These are phyloP conservation scores for Chiua virens DNA, from an alignment of 768 basidiomycete species.

Conservation along the genomic window DNA sequence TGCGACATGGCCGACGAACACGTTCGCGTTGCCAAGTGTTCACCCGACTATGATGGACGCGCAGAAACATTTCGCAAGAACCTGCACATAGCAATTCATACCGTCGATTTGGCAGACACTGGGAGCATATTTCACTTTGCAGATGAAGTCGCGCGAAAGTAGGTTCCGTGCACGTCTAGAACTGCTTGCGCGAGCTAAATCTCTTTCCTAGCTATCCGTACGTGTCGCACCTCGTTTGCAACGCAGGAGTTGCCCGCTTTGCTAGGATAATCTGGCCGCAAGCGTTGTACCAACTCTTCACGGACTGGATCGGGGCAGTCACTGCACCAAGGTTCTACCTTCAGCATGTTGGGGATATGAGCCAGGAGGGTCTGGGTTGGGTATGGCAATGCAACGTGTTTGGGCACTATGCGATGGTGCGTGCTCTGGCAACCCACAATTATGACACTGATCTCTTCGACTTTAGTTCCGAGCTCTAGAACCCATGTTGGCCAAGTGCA, in stretches of 20 bases:
- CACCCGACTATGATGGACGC: conserved; percentile 47
- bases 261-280: conserved; percentile 49
- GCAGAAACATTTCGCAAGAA: conserved; percentile 58
- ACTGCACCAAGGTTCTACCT: conserved; percentile 56
- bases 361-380: conserved; percentile 71
- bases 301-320: conserved; percentile 44
- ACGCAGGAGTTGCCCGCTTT: conserved; percentile 73
- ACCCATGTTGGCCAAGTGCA: conserved; percentile 47
- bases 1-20: conserved; percentile 53
- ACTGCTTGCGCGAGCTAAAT: neutral
- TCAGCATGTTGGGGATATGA: conserved; percentile 59
- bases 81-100: conserved; percentile 57
- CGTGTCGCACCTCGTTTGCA: conserved; percentile 77
- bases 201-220: conserved; percentile 61
- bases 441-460: conserved; percentile 2
- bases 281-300: conserved; percentile 48
- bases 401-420: conserved; percentile 74
- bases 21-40: conserved; percentile 38
- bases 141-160: conserved; percentile 55
- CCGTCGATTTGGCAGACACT: conserved; percentile 64
- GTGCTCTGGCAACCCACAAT: conserved; percentile 25
- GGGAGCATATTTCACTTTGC: conserved; percentile 63
- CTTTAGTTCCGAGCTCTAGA: conserved; percentile 64
- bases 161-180: conserved; percentile 17
- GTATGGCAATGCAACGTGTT: conserved; percentile 87